Percentiles rank a stretch among this genome's conserved stretches.
These are phyloP conservation scores for Kalmusia sp. DNA, from an alignment of 2,329 filamentous ascomycete genomes.

Conservation along the genomic window DNA sequence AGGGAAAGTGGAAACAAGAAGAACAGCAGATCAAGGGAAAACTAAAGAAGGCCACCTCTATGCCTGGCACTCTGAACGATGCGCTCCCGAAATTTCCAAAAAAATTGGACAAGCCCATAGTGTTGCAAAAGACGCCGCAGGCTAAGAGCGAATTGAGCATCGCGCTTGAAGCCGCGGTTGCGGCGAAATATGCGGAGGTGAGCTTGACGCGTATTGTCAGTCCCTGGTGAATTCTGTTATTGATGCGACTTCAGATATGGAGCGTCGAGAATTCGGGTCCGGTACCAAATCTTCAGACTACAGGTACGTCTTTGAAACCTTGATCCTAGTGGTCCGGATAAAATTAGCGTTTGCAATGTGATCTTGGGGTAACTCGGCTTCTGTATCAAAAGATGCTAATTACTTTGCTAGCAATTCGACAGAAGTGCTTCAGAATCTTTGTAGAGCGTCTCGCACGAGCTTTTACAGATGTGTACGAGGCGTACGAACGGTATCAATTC, in stretches of 20 bases:
- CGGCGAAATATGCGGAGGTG: not conserved
- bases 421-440: not conserved
- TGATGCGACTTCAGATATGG: no score
- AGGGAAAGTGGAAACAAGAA: no score
- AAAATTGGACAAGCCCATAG: slow-evolving; percentile 11
- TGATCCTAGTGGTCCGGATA: no score
- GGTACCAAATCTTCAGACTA: no score
- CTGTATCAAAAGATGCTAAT: not conserved
- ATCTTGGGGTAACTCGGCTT: no score
- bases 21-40: not conserved
- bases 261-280: no score
- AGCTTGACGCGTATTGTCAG: no score
- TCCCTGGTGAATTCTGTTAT: no score
- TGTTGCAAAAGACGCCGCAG: not conserved
- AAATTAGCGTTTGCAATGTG: not conserved
- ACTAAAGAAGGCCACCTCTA: not conserved
- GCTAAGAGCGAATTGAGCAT: not conserved
- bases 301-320: no score
- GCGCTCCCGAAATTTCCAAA: not conserved
- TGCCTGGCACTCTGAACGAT: slow-evolving; percentile 3
- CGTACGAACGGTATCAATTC: slow-evolving; percentile 7
- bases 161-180: no score
- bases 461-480: slow-evolving; percentile 5
- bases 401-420: not conserved
- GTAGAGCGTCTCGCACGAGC: not conserved